phyloP scores from a whole-genome alignment of 352 stramenopile genomes.

The Globisporangium cederbergense region DNA sequence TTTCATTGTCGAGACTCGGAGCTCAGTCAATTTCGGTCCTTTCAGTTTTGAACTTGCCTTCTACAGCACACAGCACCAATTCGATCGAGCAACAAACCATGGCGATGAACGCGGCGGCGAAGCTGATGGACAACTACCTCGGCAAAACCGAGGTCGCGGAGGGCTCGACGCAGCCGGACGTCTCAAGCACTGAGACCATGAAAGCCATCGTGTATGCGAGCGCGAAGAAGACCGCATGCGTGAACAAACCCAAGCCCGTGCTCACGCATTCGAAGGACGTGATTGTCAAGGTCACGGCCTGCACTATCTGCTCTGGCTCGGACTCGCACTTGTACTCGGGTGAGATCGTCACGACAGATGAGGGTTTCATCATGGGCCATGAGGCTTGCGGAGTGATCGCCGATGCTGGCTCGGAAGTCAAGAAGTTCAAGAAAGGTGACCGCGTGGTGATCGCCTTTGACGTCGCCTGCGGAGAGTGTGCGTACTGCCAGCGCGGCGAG shows the following conservation, averaged over 20 bases:
- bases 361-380: constrained; percentile 60
- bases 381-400: constrained; percentile 66
- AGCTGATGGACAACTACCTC: constrained; percentile 4
- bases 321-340: constrained; percentile 37
- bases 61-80: neutral
- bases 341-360: constrained; percentile 34
- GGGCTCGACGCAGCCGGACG: constrained; percentile 23
- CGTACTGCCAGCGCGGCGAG: constrained; percentile 51
- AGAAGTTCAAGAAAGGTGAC: constrained; percentile 52
- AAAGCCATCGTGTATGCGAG: constrained; percentile 31
- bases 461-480: constrained; percentile 63
- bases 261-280: constrained; percentile 28
- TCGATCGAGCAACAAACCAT: neutral
- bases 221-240: constrained; percentile 17
- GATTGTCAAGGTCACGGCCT: constrained; percentile 25
- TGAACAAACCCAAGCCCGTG: constrained; percentile 22
- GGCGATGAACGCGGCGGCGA: constrained; percentile 10
- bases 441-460: constrained; percentile 72
- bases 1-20: no score
- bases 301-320: constrained; percentile 19
- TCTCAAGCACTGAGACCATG: constrained; percentile 27
- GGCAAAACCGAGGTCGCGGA: constrained; percentile 21
- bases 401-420: constrained; percentile 43
- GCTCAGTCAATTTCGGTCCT: neutral
- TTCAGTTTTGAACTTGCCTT: constrained; percentile 1